Conservation (phyloP, 2,329 filamentous ascomycete species). For the Metarhizium brunneum region DNA sequence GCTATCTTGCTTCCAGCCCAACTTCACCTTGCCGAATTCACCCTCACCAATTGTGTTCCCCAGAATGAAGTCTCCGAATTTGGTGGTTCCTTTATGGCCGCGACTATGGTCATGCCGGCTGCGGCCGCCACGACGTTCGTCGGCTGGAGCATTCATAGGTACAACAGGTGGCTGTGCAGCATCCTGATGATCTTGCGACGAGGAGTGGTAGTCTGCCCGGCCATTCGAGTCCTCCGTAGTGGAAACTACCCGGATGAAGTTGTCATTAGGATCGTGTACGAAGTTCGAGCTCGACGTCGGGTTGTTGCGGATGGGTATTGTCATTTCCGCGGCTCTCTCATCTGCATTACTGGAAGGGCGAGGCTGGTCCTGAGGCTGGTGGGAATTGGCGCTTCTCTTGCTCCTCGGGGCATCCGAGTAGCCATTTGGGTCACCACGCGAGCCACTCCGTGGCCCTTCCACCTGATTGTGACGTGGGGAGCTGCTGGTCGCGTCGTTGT, state of each 20-base stretch:
- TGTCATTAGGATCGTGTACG: conserved; percentile 68
- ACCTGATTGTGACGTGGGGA: conserved; percentile 31
- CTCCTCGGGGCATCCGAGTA: conserved; percentile 20
- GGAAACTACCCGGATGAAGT: conserved; percentile 62
- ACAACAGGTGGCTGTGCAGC: conserved; percentile 36
- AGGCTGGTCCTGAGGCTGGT: conserved; percentile 27
- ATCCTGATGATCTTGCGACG: conserved; percentile 26
- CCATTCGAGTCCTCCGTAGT: conserved; percentile 22
- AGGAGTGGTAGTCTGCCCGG: conserved; percentile 14
- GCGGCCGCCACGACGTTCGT: conserved; percentile 39
- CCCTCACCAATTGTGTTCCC: conserved; percentile 95
- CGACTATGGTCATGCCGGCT: conserved; percentile 50
- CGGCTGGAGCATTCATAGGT: conserved; percentile 32
- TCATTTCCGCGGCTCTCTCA: conserved; percentile 24
- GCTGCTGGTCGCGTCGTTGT: conserved; percentile 34
- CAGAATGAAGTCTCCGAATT: conserved; percentile 91
- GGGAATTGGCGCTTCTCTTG: conserved; percentile 18
- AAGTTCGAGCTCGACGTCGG: conserved; percentile 41
- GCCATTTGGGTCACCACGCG: conserved; percentile 21
- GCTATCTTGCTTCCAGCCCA: conserved; percentile 95
- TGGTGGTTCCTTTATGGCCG: conserved; percentile 57
- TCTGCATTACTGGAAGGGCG: conserved; percentile 31
- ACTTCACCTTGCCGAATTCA: conserved; percentile 97
- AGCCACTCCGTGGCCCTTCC: conserved; percentile 26
- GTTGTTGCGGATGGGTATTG: conserved; percentile 36